Conservation (phyloP, 2,329 filamentous ascomycete genomes). For the Calonectria hawksworthii region DNA sequence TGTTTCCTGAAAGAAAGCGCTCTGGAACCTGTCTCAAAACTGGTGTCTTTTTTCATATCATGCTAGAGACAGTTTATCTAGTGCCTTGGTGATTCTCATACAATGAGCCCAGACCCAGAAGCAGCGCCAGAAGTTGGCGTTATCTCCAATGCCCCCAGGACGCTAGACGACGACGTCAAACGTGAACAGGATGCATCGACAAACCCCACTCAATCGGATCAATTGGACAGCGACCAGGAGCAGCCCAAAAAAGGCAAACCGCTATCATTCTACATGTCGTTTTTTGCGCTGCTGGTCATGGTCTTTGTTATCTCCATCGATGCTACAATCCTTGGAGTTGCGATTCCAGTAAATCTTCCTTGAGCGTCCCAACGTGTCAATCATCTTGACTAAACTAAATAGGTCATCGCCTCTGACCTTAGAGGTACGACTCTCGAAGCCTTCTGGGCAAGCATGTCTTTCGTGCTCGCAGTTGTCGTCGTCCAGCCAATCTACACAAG, state of each 20-base stretch:
- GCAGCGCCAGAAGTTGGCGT: not conserved
- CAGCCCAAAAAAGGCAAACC: not conserved
- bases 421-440: not conserved
- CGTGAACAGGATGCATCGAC: not conserved
- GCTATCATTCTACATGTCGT: not conserved
- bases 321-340: not conserved
- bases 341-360: not conserved
- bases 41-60: not conserved
- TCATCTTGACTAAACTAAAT: not conserved
- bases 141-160: not conserved
- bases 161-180: not conserved
- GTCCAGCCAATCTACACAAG: not conserved
- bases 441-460: not conserved
- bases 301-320: not conserved
- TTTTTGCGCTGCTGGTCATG: not conserved
- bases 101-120: not conserved
- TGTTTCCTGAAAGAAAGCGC: not conserved
- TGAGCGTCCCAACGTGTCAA: not conserved
- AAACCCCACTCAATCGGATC: not conserved
- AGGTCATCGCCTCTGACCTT: not conserved
- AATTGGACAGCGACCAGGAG: not conserved
- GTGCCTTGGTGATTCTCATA: not conserved
- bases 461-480: not conserved
- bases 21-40: not conserved
- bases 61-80: not conserved